Conservation (phyloP, 768 basidiomycete species). For the Hericium rajendrae region DNA sequence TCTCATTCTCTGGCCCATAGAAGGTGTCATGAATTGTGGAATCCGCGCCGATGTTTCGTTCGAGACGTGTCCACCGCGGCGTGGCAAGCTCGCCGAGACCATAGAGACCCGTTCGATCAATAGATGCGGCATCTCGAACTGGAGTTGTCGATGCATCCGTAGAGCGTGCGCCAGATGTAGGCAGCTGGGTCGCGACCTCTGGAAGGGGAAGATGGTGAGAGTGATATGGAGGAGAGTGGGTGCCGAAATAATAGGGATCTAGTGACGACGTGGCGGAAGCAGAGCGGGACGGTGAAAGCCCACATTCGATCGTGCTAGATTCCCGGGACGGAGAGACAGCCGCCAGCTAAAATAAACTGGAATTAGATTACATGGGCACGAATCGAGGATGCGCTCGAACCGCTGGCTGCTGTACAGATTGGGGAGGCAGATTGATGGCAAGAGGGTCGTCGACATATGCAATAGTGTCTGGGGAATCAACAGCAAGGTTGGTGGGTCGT, state of each 20-base stretch:
- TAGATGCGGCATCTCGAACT: conserved; percentile 63
- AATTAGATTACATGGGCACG: too few relatives aligned
- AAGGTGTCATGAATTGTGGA: conserved; percentile 24
- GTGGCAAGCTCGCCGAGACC: conserved; percentile 95
- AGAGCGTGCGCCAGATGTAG: conserved; percentile 51
- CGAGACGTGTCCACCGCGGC: conserved; percentile 77
- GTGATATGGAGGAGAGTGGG: conserved; percentile 50
- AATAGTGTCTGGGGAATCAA: too few relatives aligned
- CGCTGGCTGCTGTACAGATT: too few relatives aligned
- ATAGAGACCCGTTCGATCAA: conserved; percentile 80
- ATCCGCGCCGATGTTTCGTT: conserved; percentile 26
- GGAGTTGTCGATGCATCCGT: conserved; percentile 56
- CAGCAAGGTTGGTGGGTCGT: too few relatives aligned
- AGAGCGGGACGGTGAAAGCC: conserved; percentile 42
- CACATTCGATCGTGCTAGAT: too few relatives aligned
- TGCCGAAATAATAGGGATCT: conserved; percentile 83
- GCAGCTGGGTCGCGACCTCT: conserved; percentile 29
- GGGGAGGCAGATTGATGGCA: too few relatives aligned
- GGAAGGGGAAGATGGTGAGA: conserved; percentile 46
- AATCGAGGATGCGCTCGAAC: too few relatives aligned
- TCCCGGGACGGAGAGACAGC: too few relatives aligned
- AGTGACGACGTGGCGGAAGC: conserved; percentile 71
- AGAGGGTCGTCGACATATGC: too few relatives aligned
- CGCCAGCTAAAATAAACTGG: too few relatives aligned
- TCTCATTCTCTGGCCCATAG: conserved; percentile 24